phyloP scores from a whole-genome alignment of 2,329 filamentous ascomycete genomes.

The Lecanoromycetidae sp. region DNA sequence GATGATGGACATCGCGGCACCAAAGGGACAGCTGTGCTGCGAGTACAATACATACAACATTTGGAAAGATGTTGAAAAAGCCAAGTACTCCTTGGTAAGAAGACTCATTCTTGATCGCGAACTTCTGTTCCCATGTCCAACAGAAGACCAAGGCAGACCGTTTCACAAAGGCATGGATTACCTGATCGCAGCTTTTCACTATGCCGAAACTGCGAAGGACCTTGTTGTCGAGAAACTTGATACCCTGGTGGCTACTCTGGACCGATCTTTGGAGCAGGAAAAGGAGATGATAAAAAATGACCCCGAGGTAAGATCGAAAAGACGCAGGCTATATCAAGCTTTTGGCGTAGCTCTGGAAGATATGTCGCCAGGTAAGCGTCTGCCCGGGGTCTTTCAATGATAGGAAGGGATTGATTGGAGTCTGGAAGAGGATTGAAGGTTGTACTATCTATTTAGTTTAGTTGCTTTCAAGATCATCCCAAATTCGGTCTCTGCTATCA shows the following conservation, averaged over 20 bases:
- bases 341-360: background rate
- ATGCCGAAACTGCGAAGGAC: background rate
- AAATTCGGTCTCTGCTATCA: too few species aligned
- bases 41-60: background rate
- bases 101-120: background rate
- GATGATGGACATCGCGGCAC: background rate
- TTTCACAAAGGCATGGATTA: slow-evolving; percentile 2
- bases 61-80: background rate
- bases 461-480: too few species aligned
- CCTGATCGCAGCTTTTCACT: slow-evolving; percentile 2
- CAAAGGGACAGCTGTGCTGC: background rate
- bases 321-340: background rate
- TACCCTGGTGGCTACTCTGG: background rate
- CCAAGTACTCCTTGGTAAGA: background rate
- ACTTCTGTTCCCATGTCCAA: slow-evolving; percentile 1
- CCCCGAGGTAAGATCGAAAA: background rate
- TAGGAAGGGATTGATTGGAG: too few species aligned
- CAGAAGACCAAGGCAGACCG: background rate
- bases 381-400: too few species aligned
- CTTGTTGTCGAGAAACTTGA: background rate
- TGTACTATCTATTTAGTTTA: too few species aligned
- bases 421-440: too few species aligned
- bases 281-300: background rate
- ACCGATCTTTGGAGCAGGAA: background rate
- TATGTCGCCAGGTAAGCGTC: background rate